These are phyloP conservation scores for Jamesozyma rosinii DNA, from an alignment of 805 yeast genomes.

Conservation along the genomic window DNA sequence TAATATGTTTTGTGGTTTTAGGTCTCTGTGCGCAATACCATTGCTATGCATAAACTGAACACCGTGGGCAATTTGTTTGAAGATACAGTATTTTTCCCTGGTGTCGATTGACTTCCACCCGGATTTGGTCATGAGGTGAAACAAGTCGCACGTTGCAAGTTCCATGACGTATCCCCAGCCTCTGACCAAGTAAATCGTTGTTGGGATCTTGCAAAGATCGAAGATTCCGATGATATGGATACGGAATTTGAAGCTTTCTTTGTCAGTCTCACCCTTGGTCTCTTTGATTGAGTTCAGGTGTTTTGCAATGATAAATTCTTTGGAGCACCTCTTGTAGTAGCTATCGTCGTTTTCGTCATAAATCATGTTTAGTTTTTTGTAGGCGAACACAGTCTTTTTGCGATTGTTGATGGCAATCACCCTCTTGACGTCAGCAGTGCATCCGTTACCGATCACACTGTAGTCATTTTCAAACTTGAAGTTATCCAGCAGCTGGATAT, in stretches of 20 bases:
- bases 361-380: conserved; percentile 55
- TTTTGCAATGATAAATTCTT: conserved; percentile 56
- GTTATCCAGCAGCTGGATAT: conserved; percentile 43
- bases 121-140: conserved; percentile 42
- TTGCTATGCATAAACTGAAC: conserved; percentile 51
- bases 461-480: conserved; percentile 40
- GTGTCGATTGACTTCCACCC: conserved; percentile 50
- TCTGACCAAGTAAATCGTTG: conserved; percentile 43
- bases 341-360: conserved; percentile 53
- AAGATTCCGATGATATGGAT: conserved; percentile 10
- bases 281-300: conserved; percentile 27
- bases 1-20: conserved; percentile 66
- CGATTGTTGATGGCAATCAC: conserved; percentile 32
- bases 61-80: conserved; percentile 60
- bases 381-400: conserved; percentile 38
- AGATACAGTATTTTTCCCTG: conserved; percentile 51
- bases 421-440: conserved; percentile 56
- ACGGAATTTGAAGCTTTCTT: not conserved
- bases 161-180: conserved; percentile 76
- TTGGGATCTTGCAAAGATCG: conserved; percentile 38
- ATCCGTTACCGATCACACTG: conserved; percentile 60
- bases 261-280: not conserved
- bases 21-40: conserved; percentile 64
- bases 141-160: conserved; percentile 56
- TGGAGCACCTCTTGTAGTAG: conserved; percentile 54